These are phyloP conservation scores for Pestalotiopsis sp. DNA, from an alignment of 2,329 filamentous ascomycete species.

Conservation along the genomic window DNA sequence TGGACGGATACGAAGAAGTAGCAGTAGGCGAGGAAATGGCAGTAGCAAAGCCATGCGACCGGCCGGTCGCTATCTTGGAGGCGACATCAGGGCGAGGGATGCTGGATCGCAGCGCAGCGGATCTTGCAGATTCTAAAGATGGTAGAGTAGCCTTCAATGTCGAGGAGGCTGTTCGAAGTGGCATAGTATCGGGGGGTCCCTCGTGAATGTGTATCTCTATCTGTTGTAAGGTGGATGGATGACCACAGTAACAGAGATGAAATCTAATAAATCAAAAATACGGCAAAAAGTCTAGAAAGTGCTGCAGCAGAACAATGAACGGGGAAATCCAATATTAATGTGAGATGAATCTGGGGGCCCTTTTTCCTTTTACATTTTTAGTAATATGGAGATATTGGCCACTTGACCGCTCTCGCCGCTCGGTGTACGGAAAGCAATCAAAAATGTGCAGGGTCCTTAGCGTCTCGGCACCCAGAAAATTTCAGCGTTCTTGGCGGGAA, in stretches of 20 bases:
- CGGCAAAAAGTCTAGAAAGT: background rate
- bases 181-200: constrained; percentile 6
- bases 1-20: background rate
- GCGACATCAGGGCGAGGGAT: background rate
- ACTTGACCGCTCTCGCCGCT: background rate
- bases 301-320: background rate
- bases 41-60: constrained; percentile 8
- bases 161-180: constrained; percentile 11
- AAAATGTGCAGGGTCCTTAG: background rate
- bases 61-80: background rate
- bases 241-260: background rate
- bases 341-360: background rate
- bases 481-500: background rate
- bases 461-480: background rate
- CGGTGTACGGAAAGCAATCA: background rate
- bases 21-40: background rate
- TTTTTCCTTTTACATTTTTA: background rate
- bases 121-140: background rate
- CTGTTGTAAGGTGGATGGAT: background rate
- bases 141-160: background rate
- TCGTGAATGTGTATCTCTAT: background rate
- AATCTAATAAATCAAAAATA: background rate
- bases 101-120: background rate
- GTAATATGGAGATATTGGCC: background rate
- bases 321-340: background rate